These are phyloP conservation scores for Thalassiosira allenii DNA, from an alignment of 352 stramenopile genomes.

Conservation along the genomic window DNA sequence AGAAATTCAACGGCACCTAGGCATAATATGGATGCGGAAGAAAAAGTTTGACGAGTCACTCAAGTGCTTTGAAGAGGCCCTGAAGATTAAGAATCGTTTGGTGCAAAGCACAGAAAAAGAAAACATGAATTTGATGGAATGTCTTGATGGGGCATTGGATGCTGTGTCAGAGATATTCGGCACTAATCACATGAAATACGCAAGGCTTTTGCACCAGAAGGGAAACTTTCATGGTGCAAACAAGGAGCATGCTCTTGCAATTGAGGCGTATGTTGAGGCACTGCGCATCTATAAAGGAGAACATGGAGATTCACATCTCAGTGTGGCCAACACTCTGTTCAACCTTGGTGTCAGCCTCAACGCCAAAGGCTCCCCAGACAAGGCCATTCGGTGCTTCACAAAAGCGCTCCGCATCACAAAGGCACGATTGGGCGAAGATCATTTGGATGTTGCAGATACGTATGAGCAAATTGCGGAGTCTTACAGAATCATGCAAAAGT, in stretches of 20 bases:
- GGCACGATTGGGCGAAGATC: conserved; percentile 68
- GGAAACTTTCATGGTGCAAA: conserved; percentile 58
- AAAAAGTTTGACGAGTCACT: conserved; percentile 67
- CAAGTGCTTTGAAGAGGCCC: conserved; percentile 62
- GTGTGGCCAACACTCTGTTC: conserved; percentile 71
- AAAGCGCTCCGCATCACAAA: conserved; percentile 70
- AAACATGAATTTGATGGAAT: conserved; percentile 58
- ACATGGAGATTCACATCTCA: conserved; percentile 66
- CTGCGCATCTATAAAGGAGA: conserved; percentile 69
- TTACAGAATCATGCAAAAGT: conserved; percentile 58
- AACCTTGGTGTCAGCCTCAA: conserved; percentile 76
- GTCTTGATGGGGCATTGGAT: conserved; percentile 67
- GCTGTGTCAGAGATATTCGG: conserved; percentile 50
- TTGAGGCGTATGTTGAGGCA: conserved; percentile 68
- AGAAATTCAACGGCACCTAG: conserved; percentile 70
- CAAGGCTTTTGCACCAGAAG: conserved; percentile 66
- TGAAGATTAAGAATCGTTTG: conserved; percentile 68
- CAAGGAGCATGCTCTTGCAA: conserved; percentile 65
- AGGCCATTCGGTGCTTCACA: conserved; percentile 69
- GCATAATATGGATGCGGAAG: conserved; percentile 64
- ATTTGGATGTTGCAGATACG: conserved; percentile 72
- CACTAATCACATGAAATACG: conserved; percentile 62
- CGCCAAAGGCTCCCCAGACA: conserved; percentile 71
- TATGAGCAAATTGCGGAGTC: conserved; percentile 68
- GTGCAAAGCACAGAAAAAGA: conserved; percentile 58